phyloP scores from a whole-genome alignment of 2,329 filamentous ascomycete genomes.

The Neofusicoccum parvum region DNA sequence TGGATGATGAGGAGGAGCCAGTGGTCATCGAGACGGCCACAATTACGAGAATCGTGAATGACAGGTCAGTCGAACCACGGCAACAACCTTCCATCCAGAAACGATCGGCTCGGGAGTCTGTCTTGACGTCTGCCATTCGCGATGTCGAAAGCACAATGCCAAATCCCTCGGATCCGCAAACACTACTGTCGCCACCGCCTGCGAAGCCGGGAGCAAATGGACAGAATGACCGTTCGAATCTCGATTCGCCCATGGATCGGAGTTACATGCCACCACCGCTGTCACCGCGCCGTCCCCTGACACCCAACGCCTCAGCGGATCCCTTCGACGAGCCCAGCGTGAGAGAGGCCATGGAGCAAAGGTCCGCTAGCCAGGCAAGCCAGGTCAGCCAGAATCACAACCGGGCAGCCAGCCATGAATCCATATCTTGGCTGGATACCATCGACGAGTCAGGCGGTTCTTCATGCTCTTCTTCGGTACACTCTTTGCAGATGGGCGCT shows the following conservation, averaged over 20 bases:
- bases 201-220: slow-evolving; percentile 29
- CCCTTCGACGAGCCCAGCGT: slow-evolving; percentile 27
- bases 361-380: slow-evolving; percentile 12
- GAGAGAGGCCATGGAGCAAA: slow-evolving; percentile 21
- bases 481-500: slow-evolving; percentile 75
- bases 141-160: slow-evolving; percentile 42
- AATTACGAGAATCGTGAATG: slow-evolving; percentile 55
- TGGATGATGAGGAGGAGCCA: slow-evolving; percentile 40
- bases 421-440: slow-evolving; percentile 90
- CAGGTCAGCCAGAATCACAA: slow-evolving; percentile 25
- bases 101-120: slow-evolving; percentile 34
- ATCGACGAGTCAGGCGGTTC: slow-evolving; percentile 89
- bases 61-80: slow-evolving; percentile 32
- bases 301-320: slow-evolving; percentile 39
- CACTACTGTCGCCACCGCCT: slow-evolving; percentile 39
- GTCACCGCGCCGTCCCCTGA: slow-evolving; percentile 63
- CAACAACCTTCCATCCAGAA: not conserved
- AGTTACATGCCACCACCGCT: slow-evolving; percentile 71
- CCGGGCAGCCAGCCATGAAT: slow-evolving; percentile 71
- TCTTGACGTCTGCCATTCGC: slow-evolving; percentile 45
- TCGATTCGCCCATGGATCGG: slow-evolving; percentile 56
- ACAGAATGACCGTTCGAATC: not conserved
- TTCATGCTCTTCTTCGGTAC: slow-evolving; percentile 71
- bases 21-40: slow-evolving; percentile 57
- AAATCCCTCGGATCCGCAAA: slow-evolving; percentile 27